These are phyloP conservation scores for Talaromyces proteolyticus DNA, from an alignment of 495 filamentous ascomycete species.

Conservation along the genomic window DNA sequence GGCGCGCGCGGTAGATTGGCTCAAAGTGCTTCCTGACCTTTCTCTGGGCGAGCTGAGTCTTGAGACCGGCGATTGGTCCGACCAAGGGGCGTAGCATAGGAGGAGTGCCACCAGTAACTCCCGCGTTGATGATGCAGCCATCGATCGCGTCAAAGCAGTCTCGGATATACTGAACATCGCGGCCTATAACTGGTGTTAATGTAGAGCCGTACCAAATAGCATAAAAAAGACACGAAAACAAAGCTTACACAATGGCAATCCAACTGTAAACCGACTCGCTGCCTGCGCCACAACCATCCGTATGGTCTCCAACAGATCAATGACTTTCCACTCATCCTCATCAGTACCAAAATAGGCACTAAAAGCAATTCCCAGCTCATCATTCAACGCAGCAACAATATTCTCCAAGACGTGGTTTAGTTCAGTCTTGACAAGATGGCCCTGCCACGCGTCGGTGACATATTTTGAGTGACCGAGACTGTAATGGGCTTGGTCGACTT, in stretches of 20 bases:
- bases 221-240: too few species aligned
- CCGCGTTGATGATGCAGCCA: slow-evolving; percentile 17
- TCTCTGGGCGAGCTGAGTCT: slow-evolving; percentile 1
- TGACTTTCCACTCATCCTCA: slow-evolving; percentile 17
- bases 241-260: slow-evolving; percentile 32
- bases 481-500: slow-evolving; percentile 18
- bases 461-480: slow-evolving; percentile 17
- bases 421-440: slow-evolving; percentile 15
- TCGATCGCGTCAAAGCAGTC: slow-evolving; percentile 14
- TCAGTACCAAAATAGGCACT: slow-evolving; percentile 20
- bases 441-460: slow-evolving; percentile 16
- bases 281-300: slow-evolving; percentile 23
- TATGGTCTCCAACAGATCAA: slow-evolving; percentile 22
- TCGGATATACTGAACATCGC: slow-evolving; percentile 18
- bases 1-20: slow-evolving; percentile 12
- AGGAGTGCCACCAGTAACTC: slow-evolving; percentile 16
- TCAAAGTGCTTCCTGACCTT: slow-evolving; percentile 17
- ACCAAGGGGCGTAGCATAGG: slow-evolving; percentile 19
- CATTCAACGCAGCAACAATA: slow-evolving; percentile 15
- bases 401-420: slow-evolving; percentile 15
- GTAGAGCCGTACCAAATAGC: too few species aligned
- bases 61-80: slow-evolving; percentile 13
- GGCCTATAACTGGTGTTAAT: slow-evolving; percentile 9
- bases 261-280: slow-evolving; percentile 32
- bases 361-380: slow-evolving; percentile 19